phyloP scores from a whole-genome alignment of 164 flowering plant genomes.

The Nelumbo lutea region DNA sequence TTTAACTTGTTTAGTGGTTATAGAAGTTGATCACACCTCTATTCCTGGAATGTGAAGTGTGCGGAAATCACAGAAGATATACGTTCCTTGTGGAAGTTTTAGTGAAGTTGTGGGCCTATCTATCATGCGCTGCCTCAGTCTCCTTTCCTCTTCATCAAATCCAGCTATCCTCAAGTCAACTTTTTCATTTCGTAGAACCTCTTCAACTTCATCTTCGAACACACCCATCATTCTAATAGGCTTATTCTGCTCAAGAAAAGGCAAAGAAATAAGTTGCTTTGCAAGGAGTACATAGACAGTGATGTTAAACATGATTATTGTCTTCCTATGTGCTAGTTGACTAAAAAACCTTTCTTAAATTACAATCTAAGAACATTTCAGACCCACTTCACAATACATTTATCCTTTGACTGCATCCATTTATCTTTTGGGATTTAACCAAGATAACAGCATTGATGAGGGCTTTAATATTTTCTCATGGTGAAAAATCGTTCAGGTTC shows the following conservation, averaged over 20 bases:
- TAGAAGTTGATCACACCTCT: constrained; percentile 38
- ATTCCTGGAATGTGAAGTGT: constrained; percentile 84
- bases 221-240: constrained; percentile 94
- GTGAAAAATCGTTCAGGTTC: no score
- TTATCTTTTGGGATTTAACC: no score
- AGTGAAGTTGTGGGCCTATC: constrained; percentile 23
- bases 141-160: constrained; percentile 88
- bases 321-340: no score
- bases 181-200: constrained; percentile 48
- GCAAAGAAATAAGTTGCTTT: background rate
- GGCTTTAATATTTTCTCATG: no score
- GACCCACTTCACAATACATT: no score
- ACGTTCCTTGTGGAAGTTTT: constrained; percentile 78
- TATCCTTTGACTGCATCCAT: no score
- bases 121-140: constrained; percentile 45
- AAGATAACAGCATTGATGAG: no score
- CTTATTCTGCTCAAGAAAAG: constrained; percentile 50
- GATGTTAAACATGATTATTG: no score
- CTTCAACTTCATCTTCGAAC: constrained; percentile 64
- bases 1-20: background rate
- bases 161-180: constrained; percentile 75
- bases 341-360: no score
- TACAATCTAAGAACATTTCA: no score
- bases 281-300: background rate
- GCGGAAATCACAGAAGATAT: constrained; percentile 81